A percentile compares a stretch with the other conserved stretches of the same genome.
Evolutionary conservation across 2,329 filamentous ascomycete species (phyloP).

Genomic region (Didymella sp.): DNA sequence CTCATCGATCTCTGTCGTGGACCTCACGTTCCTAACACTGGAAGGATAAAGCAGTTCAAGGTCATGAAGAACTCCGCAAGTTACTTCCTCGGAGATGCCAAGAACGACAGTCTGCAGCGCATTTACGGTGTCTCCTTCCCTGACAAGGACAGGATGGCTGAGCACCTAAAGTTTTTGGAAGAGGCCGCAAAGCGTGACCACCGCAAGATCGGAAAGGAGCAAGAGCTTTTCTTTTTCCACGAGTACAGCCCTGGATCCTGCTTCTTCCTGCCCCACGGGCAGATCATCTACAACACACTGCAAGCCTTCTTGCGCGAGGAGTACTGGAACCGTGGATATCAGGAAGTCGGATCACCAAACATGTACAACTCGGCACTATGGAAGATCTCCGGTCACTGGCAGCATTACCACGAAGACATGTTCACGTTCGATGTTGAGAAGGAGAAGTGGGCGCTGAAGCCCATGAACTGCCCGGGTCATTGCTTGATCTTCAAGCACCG

Average conservation of each 20-base stretch:
- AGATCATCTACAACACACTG: conserved; percentile 90
- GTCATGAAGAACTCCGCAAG: conserved; percentile 87
- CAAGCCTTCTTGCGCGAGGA: conserved; percentile 81
- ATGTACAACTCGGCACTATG: conserved; percentile 94
- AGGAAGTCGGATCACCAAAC: conserved; percentile 94
- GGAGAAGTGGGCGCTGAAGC: conserved; percentile 84
- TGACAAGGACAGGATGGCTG: conserved; percentile 92
- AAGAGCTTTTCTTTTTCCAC: conserved; percentile 98
- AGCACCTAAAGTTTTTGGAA: conserved; percentile 93
- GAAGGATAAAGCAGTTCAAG: conserved; percentile 92
- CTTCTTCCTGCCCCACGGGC: conserved; percentile 92
- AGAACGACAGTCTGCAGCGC: conserved; percentile 93
- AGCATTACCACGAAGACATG: conserved; percentile 93
- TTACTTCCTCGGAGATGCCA: conserved; percentile 93
- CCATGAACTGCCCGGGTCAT: conserved; percentile 98
- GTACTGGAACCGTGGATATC: conserved; percentile 92
- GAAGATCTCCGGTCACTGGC: conserved; percentile 96
- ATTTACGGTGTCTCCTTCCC: conserved; percentile 98
- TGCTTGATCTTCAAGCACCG: conserved; percentile 85
- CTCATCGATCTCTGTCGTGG: conserved; percentile 95
- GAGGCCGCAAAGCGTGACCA: conserved; percentile 99
- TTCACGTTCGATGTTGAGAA: conserved; percentile 86
- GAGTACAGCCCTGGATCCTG: conserved; percentile 90
- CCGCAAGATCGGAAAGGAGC: conserved; percentile 89
- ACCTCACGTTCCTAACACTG: conserved; percentile 91